Evolutionary conservation across 108 stramenopile species (phyloP).

Genomic region (Tribonema minus): DNA sequence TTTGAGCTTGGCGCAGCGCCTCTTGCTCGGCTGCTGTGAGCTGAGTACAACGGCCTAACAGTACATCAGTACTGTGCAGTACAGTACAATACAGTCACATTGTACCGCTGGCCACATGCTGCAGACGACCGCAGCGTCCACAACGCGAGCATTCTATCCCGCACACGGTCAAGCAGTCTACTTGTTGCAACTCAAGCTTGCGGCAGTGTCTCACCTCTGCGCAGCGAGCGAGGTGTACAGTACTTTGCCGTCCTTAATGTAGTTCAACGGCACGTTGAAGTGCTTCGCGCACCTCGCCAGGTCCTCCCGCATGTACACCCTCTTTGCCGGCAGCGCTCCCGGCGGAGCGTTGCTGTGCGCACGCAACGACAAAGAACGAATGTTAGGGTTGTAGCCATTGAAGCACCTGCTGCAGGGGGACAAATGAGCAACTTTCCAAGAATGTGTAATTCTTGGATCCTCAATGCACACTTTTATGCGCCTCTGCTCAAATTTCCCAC

Average conservation of each 20-base stretch:
- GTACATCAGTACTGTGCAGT: no score
- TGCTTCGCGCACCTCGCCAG: constrained; percentile 1
- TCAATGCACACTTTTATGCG: not conserved
- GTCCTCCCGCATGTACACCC: constrained; percentile 9
- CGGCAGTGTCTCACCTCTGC: no score
- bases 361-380: no score
- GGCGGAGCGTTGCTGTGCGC: constrained; percentile 24
- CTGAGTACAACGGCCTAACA: no score
- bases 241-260: constrained; percentile 12
- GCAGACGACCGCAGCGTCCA: no score
- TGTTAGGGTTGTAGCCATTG: no score
- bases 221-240: constrained; percentile 9
- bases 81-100: not conserved
- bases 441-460: not conserved
- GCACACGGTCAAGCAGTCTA: no score
- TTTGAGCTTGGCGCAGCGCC: no score
- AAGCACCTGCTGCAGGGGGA: no score
- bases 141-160: no score
- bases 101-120: not conserved
- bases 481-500: not conserved
- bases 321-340: constrained; percentile 1
- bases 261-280: not conserved
- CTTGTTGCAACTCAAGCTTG: no score
- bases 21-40: no score
- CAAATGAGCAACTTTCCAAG: not conserved